Percentiles rank a stretch among this genome's conserved stretches.
These are phyloP conservation scores for Mucor indicus DNA, from an alignment of 371 early-diverging fungal species.

Conservation along the genomic window DNA sequence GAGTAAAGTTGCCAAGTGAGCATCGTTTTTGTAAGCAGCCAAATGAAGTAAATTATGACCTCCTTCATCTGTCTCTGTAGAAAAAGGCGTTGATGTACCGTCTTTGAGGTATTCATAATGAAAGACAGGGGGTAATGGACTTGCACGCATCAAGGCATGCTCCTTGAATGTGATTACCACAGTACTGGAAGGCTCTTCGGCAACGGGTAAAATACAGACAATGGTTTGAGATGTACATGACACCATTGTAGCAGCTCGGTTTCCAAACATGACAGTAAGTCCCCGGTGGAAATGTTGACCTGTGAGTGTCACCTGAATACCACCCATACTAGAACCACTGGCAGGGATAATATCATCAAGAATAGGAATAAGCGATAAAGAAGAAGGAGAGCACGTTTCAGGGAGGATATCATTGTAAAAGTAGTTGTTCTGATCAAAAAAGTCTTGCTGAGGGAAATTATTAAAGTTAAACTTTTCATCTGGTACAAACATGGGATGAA, in stretches of 20 bases:
- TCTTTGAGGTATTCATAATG: slow-evolving; percentile 21
- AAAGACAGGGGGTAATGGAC: slow-evolving; percentile 34
- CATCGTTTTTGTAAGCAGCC: slow-evolving; percentile 6
- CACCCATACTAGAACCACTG: slow-evolving; percentile 73
- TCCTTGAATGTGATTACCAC: slow-evolving; percentile 69
- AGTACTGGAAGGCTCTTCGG: slow-evolving; percentile 52
- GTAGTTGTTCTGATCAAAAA: not conserved
- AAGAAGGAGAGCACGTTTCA: not conserved
- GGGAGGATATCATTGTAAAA: not conserved
- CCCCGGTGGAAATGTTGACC: slow-evolving; percentile 66
- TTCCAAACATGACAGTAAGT: slow-evolving; percentile 50
- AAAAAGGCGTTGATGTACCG: not conserved
- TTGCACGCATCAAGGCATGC: slow-evolving; percentile 20
- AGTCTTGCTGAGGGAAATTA: not conserved
- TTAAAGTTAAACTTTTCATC: too few relatives aligned
- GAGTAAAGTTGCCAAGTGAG: not conserved
- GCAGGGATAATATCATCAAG: slow-evolving; percentile 55
- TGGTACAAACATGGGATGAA: not conserved
- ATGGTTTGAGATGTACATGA: slow-evolving; percentile 61
- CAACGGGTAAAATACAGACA: slow-evolving; percentile 68
- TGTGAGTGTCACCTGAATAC: slow-evolving; percentile 68
- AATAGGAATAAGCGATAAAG: slow-evolving; percentile 10
- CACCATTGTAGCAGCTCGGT: slow-evolving; percentile 41
- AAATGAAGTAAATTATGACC: slow-evolving; percentile 22
- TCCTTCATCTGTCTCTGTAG: not conserved